A percentile compares a stretch with the other conserved stretches of the same genome.
Conservation (phyloP, 1,284 basidiomycete genomes). For the Ganoderma resinaceum region DNA sequence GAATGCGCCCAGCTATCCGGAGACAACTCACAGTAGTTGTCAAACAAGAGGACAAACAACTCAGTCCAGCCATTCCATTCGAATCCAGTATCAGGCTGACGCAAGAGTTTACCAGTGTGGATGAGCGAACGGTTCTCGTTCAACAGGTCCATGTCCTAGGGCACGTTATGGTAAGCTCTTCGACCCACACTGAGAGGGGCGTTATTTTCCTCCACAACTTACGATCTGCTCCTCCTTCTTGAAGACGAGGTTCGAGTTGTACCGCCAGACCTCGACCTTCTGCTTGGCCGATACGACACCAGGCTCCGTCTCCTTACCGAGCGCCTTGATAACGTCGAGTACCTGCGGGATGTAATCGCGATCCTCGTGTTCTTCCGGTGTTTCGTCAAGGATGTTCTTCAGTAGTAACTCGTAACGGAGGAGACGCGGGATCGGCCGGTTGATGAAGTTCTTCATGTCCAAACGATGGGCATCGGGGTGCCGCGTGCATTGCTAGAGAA, state of each 20-base stretch:
- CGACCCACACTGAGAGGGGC: too few species aligned
- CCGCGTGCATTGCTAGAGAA: constrained; percentile 66
- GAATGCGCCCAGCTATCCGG: neutral
- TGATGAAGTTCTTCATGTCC: constrained; percentile 90
- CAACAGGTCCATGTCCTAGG: constrained; percentile 86
- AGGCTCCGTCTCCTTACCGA: constrained; percentile 86
- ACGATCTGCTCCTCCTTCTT: constrained; percentile 83
- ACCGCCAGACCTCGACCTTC: constrained; percentile 88
- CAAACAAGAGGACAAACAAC: constrained; percentile 87
- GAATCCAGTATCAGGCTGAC: constrained; percentile 87
- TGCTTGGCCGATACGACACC: constrained; percentile 85
- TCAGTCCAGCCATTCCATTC: constrained; percentile 87
- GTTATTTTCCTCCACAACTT: constrained; percentile 41
- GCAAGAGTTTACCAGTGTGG: constrained; percentile 80
- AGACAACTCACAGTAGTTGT: constrained; percentile 81
- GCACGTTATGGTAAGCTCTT: constrained; percentile 10
- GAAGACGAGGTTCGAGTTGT: constrained; percentile 81
- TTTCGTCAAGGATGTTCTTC: constrained; percentile 78
- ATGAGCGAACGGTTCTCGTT: constrained; percentile 86
- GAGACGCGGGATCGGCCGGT: constrained; percentile 88
- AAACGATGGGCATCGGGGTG: constrained; percentile 79
- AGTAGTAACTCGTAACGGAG: constrained; percentile 90
- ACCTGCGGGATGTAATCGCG: constrained; percentile 81
- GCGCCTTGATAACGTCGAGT: constrained; percentile 83
- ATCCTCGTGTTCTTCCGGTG: constrained; percentile 80